phyloP scores from a whole-genome alignment of 148 eudicot genomes.

The Arctostaphylos glauca region DNA sequence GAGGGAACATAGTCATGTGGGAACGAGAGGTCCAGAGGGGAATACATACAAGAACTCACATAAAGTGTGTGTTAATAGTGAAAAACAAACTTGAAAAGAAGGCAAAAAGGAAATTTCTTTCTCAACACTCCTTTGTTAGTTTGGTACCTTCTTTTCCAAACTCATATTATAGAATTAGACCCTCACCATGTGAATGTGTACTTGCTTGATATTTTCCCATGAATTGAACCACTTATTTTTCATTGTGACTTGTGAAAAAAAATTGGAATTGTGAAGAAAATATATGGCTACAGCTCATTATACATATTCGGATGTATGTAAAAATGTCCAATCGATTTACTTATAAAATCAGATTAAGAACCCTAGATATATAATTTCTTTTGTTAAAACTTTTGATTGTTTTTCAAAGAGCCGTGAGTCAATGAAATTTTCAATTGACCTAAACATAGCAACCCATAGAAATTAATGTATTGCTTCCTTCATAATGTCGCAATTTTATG shows the following conservation, averaged over 20 bases:
- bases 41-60: neutral
- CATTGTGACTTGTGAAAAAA: neutral
- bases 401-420: neutral
- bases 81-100: neutral
- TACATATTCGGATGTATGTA: too few relatives aligned
- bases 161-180: neutral
- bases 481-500: neutral
- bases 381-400: neutral
- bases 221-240: neutral
- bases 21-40: neutral
- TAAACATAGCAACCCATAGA: neutral
- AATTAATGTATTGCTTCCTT: neutral
- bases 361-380: too few relatives aligned
- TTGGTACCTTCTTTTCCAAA: conserved; percentile 9
- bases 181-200: conserved; percentile 20
- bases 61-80: neutral
- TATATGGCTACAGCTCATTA: too few relatives aligned
- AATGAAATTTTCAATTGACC: neutral
- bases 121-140: neutral
- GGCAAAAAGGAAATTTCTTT: neutral
- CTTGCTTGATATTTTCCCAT: too few relatives aligned
- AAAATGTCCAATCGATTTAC: too few relatives aligned
- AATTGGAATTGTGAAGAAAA: too few relatives aligned
- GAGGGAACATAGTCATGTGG: neutral
- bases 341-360: too few relatives aligned